These are phyloP conservation scores for Lodderomyces beijingensis DNA, from an alignment of 1,139 yeast species.

Conservation along the genomic window DNA sequence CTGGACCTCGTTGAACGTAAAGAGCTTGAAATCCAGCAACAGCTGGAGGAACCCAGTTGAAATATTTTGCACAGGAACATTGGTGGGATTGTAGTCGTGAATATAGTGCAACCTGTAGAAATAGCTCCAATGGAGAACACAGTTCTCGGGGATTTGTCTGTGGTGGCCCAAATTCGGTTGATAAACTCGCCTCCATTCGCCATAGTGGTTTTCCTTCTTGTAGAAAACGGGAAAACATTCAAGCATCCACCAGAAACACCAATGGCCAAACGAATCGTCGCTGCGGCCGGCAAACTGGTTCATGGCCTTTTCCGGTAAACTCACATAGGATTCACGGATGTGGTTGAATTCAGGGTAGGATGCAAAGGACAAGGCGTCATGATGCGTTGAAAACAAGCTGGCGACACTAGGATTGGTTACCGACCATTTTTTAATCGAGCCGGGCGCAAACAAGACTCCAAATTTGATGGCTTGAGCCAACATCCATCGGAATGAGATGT, in stretches of 20 bases:
- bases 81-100: conserved; percentile 40
- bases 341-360: not conserved
- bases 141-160: conserved; percentile 44
- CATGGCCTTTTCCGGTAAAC: conserved; percentile 4
- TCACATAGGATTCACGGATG: not conserved
- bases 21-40: conserved; percentile 14
- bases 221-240: conserved; percentile 56
- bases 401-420: conserved; percentile 1
- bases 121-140: conserved; percentile 59
- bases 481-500: conserved; percentile 57
- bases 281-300: conserved; percentile 36
- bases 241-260: conserved; percentile 55
- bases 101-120: conserved; percentile 48
- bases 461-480: conserved; percentile 45
- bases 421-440: conserved; percentile 36
- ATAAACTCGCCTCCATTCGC: conserved; percentile 45
- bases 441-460: conserved; percentile 44
- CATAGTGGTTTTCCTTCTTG: conserved; percentile 40
- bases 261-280: conserved; percentile 14
- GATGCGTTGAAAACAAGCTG: not conserved
- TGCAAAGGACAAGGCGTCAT: not conserved
- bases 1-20: conserved; percentile 11
- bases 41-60: conserved; percentile 19
- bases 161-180: conserved; percentile 52
- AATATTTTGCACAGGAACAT: conserved; percentile 33